A percentile compares a stretch with the other conserved stretches of the same genome.
phyloP scores from a whole-genome alignment of 2,329 filamentous ascomycete species.

The Paraphoma chrysanthemicola region DNA sequence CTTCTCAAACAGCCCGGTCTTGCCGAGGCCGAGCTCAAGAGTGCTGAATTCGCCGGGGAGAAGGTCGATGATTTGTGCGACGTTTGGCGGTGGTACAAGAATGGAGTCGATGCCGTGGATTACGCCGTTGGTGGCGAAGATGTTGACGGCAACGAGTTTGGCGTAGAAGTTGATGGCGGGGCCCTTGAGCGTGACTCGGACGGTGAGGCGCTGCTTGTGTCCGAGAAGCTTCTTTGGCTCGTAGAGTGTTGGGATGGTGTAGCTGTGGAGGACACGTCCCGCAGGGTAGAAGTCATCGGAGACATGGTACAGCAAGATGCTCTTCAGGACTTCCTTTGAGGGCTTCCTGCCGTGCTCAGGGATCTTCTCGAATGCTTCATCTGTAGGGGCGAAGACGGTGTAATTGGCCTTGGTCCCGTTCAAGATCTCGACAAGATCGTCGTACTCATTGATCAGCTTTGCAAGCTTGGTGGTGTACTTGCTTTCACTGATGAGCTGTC shows the following conservation, averaged over 20 bases:
- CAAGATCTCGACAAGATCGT: constrained; percentile 73
- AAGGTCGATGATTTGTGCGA: constrained; percentile 68
- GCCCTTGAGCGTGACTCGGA: constrained; percentile 68
- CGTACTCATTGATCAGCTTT: constrained; percentile 74
- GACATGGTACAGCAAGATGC: constrained; percentile 77
- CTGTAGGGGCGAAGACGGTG: constrained; percentile 81
- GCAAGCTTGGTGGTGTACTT: constrained; percentile 81
- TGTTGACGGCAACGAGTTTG: constrained; percentile 72
- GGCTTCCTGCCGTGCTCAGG: constrained; percentile 65
- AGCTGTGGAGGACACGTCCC: constrained; percentile 68
- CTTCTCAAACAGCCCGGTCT: constrained; percentile 72
- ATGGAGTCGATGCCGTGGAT: constrained; percentile 79
- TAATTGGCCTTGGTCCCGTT: constrained; percentile 78
- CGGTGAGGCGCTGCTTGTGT: constrained; percentile 72
- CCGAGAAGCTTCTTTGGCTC: constrained; percentile 64
- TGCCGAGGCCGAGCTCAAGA: constrained; percentile 74
- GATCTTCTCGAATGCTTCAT: constrained; percentile 76
- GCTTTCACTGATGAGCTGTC: constrained; percentile 70
- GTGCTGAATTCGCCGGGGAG: constrained; percentile 79
- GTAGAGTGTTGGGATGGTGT: constrained; percentile 75
- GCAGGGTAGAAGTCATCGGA: constrained; percentile 71
- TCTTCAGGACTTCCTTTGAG: constrained; percentile 72
- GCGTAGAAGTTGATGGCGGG: constrained; percentile 79
- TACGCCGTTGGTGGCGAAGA: constrained; percentile 79
- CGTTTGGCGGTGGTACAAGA: constrained; percentile 75